Evolutionary conservation across 768 basidiomycete species (phyloP), one percentile per base, ranked within the genome.

Genomic region (Mrakia blollopis): DNA sequence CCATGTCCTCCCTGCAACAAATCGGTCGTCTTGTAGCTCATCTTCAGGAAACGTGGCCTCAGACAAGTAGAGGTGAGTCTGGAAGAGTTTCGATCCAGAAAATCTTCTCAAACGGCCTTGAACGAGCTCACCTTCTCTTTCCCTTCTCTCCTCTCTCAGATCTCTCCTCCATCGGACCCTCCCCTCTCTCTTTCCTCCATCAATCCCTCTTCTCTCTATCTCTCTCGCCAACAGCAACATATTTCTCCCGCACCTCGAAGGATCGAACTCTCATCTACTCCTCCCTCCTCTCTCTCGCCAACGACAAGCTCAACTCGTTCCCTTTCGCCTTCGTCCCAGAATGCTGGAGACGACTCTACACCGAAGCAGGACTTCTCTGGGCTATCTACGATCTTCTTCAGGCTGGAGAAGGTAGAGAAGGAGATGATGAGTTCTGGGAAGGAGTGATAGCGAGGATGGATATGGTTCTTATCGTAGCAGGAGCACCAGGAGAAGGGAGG

Each of bases 401-500:
- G 37, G 32, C 30, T 3, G 32, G 62, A 54, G 30, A n/a, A 16
- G 62, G 39, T 28, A 44, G 28, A 1, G n/a, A 68, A 47, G 37
- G 39, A 16, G 62, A n/a, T n/a, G n/a, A n/a, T n/a, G n/a, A n/a
- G n/a, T n/a, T n/a, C n/a, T n/a, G n/a, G n/a, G n/a, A n/a, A 85
- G 87, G 80, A 1, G 73, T 80, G 32, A 87, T 98, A 57, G 84
- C 85, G 8, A 83, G 86, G 21, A 84, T 98, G 35, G 97, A 99
- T 81, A 87, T 86, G 79, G 90, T 91, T 1, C 89, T 98, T 79
- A 89, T 98, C 78, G 86, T 95, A 70, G 90, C 93, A 18, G 94
- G 94, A 1, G 89, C 90, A 3, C 86, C 89, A 32, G 92, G 91
- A 2, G 83, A 86, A 25, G 85, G 85, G 21, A 85, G 91, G 61